Evolutionary conservation across 1,284 basidiomycete genomes (phyloP), one percentile per base, ranked within the genome.

Genomic region (Trametes sp.): DNA sequence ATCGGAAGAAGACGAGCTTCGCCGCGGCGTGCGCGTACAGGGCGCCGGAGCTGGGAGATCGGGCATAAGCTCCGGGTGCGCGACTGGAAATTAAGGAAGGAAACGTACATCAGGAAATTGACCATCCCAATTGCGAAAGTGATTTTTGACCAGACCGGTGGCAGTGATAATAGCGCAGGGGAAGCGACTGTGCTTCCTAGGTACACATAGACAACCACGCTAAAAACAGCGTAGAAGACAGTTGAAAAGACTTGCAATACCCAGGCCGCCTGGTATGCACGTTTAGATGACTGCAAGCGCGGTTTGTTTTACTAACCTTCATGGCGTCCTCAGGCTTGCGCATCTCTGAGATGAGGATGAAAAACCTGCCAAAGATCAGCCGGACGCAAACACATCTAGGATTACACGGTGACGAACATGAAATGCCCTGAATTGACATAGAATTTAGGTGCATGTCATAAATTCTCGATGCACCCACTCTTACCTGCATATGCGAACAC

Each of bases 1-100:
- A 66, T 11, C 87, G 81, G 59, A 90, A 79, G 69, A 90, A 88
- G 51, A 88, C 69, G 48, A 87, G 81, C 70, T 89, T 89, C 28
- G 85, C 84, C 6, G 84, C 81, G 1, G 83, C 80, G 70, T 87
- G 84, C 16, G 79, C 73, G 69, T 82, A 86, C 11, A 87, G 71
- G 9, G 77, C 78, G 6, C 80, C 81, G 13, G 82, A 77, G 42
- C 83, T 84, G 63, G 10, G 48, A 16, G 29, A 51, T 31, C 14
- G 48, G 42, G 21, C 35, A 21, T 60, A 24, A 49, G 50, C 19
- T 42, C 28, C 33, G 31, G 26, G 21, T 35, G 16, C 36, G 41
- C 45, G 24, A 41, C 26, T 16, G 26, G n/a, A 42, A 31, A 49
- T 49, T 16, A 28, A 14, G 41, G 1, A 38, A 26, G 50, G 33